Evolutionary conservation across 129 eudicot species (phyloP), one percentile per base, ranked within the genome.

Genomic region (Artemisia tridentata): DNA sequence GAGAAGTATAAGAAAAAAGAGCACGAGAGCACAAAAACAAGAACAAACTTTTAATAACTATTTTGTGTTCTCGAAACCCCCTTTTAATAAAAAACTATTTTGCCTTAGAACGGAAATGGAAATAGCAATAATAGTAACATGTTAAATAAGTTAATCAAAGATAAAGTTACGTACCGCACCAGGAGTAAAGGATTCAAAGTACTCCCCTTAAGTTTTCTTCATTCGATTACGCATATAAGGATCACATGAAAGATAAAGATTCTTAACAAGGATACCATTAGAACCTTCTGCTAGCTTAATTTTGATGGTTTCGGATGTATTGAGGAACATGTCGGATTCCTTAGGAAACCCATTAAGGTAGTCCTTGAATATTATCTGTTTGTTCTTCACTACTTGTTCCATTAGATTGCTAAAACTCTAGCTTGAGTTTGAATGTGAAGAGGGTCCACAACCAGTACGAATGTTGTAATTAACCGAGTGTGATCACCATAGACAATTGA

Each of bases 241-340:
- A 72, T 72, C 76, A 23, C 76, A 72, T 17, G 76, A 72, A 21
- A 72, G 48, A 38, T 60, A 72, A 18, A 72, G 76, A 27, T 72
- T 72, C 69, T 72, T 72, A 27, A 72, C 48, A 15, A 72, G 47
- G 7, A 69, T 16, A 1, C 11, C 15, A 34, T 54, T 54, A 16
- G 68, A 72, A 48, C 29, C 69, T 72, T 47, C 3, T 58, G 69
- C 60, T 13, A 72, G 48, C 12, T 59, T 47, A 15, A 72, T 18
- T 4, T 23, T 3, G 25, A 72, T 72, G 23, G 57, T 72, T 16
- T 41, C n/a, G 9, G 58, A 61, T 15, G 57, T 12, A 5, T 27
- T 61, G 19, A 60, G 11, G 45, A 60, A 21, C 65, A 60, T 60
- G 45, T 60, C 65, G n/a, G 45, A 60, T 60, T 27, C 65, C 15